Base-by-base conservation (phyloP, 2,329 filamentous ascomycete species). In the Trematosphaeria pertusa region DNA sequence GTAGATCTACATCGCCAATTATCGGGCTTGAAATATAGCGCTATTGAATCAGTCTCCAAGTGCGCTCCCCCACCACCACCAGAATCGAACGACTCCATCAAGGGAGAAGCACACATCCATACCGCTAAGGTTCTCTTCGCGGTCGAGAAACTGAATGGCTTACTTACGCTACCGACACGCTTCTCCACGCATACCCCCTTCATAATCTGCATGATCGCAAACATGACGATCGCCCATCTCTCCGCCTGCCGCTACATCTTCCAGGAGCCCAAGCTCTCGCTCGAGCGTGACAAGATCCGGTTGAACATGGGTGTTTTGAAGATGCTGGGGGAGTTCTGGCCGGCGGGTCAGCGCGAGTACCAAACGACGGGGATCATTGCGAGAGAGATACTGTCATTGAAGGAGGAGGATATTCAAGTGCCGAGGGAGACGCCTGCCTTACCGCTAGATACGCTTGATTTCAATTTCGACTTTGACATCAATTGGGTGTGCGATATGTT, bases 121-220 rank as follows among this genome's bases (percentile, higher is more conserved):
- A 65, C 60, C 7, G 47, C 54, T n/a, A 65, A 64, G 44, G 43
- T 58, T 8, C 55, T 65, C 8, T 50, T 26, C 21, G 50, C 60
- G 11, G 43, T 52, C 12, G 54, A 58, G 5, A 55, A 50, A 28
- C 38, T 64, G 15, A 54, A 58, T 35, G 39, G 34, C 7, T 43
- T 65, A 2, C 53, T 65, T 14, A 64, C 61, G 1, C 48, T 64
- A 5, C 61, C 62, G 3, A 58, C 54, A 4, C 44, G 49, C 12
- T 48, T 62, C 21, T 43, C 34, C 5, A 43, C 48, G 4, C 59
- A 65, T 37, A 64, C 59, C 3, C 62, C 62, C 3, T 63, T 65
- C 38, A 51, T 57, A 28, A 64, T 65, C 30, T 65, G 62, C 53
- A 65, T 63, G 54, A 56, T 64, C 20, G 49, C 61, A 8, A 58